Evolutionary conservation across 805 yeast species (phyloP), one percentile per base, ranked within the genome.

Genomic region (Spathaspora arborariae): DNA sequence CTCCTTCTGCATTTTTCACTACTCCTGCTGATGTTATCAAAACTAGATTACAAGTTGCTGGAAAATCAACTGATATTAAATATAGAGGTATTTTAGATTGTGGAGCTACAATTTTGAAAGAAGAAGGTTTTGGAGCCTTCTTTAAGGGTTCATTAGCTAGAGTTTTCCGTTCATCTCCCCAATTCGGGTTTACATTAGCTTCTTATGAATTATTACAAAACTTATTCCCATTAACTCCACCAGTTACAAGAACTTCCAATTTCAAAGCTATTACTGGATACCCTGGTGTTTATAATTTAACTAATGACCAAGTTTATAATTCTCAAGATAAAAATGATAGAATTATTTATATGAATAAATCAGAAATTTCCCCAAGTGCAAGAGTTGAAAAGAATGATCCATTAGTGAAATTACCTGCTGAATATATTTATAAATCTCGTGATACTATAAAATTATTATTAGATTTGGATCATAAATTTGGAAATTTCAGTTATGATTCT

Each of bases 101-200:
- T 19, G 85, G 84, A 38, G 64, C 70, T 26, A 80, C 86, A 2
- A 90, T 92, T 47, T 63, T 82, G 56, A 79, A 69, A 55, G 96
- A 89, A 63, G 99, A 92, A 70, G 95, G 96, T 13, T 68, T 84
- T 48, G 67, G 74, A 50, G 96, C 97, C 10, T 87, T 92, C 62
- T 92, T 91, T 78, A 92, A 92, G 74, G 99, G 99, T 58, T 96
- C 97, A 34, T 80, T 91, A 48, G 98, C 98, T 5, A 81, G 99
- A 67, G 90, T 92, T 35, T 74, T 90, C 59, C 80, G 98, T 68
- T 91, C 97, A 4, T 90, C 97, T 1, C 99, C 99, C 6, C 99
- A 92, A 68, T 92, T 92, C 65, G 99, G 98, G 46, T 91, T 91
- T 70, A 92, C 99, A 5, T 78, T 92, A 58, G 98, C 98, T n/a